Base-by-base conservation (phyloP, 2,329 filamentous ascomycete species). In the Aspergillus sp. region DNA sequence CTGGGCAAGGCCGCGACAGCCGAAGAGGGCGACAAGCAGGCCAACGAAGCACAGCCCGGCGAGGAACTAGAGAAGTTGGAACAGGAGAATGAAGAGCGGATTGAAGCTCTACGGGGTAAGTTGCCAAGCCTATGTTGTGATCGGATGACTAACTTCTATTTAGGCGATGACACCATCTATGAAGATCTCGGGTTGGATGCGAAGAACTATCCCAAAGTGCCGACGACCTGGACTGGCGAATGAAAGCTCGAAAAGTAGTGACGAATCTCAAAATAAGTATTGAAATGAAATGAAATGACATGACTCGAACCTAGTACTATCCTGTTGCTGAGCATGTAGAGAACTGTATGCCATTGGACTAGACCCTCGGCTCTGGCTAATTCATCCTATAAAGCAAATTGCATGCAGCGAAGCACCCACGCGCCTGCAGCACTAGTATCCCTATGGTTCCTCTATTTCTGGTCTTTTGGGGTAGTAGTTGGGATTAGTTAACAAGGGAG, bases 61-160 rank as follows among this genome's bases (percentile, higher is more conserved):
- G 86, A 91, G 64, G 89, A 91, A 67, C 73, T 96, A 49, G 86
- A 92, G 72, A 86, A 88, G 71, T 77, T 96, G 2, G 90, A 92
- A 72, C 83, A 89, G 11, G 90, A 94, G 71, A 90, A 95, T 66
- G 82, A 88, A 62, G 77, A 87, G 59, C 82, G 90, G 6, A 86
- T 92, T 72, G 80, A 83, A 70, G 76, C 85, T 66, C 75, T 88
- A 11, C 75, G 81, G 66, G 85, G 84, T 83, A 72, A 68, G 64
- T 32, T 41, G 11, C 55, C 13, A 36, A 21, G 10, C 47, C 41
- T 32, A n/a, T 6, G 13, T 5, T 55, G 8, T 13, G 42, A 3
- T 38, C 32, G 19, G 19, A 27, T 23, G 10, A 36, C 59, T 58
- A 17, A 62, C 11, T 13, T 32, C 0, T 27, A 17, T 56, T 47